Base-by-base conservation (phyloP, 139 green algal genomes). In the Coccomyxa sp. region DNA sequence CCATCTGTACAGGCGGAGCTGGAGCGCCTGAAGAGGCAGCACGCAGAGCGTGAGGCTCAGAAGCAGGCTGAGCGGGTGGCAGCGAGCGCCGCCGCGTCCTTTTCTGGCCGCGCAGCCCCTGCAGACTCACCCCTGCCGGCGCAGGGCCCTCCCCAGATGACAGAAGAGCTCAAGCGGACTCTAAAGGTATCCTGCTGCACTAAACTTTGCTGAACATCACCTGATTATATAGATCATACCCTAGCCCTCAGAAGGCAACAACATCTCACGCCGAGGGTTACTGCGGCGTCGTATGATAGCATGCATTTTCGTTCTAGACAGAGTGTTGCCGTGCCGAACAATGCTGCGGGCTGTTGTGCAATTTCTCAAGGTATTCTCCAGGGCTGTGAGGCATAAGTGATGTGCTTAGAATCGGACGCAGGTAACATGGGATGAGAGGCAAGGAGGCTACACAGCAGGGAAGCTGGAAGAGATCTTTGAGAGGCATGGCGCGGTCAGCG, bases 401-500 rank as follows among this genome's bases (percentile, higher is more conserved):
- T 72, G 29, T 16, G 34, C 36, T 24, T 22, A 22, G 50, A 5
- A 64, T 24, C 3, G 40, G 64, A 3, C 79, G 71, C 68, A 75
- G 29, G 75, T 73, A 6, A 68, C 69, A 55, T 82, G 78, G 78
- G 70, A 82, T 37, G 71, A 40, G 55, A 64, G 36, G 8, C 40
- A 39, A 37, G 80, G 79, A 7, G 76, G 80, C 22, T 86, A 86
- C 73, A 75, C 33, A 31, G 78, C 77, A 6, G 64, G 71, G 10
- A 31, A 86, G 69, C 81, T 94, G 50, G 70, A 78, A 24, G 22
- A 72, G 5, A 74, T 85, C 6, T 90, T 94, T 78, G 79, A n/a
- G 9, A 73, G 10, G 38, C 81, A 90, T 68, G 89, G 87, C 2
- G 18, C 54, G 2, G 90, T 94, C 33, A 85, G 89, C 77, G 90